phyloP scores from a whole-genome alignment of 768 basidiomycete species.

The Rhizopogon rudus region DNA sequence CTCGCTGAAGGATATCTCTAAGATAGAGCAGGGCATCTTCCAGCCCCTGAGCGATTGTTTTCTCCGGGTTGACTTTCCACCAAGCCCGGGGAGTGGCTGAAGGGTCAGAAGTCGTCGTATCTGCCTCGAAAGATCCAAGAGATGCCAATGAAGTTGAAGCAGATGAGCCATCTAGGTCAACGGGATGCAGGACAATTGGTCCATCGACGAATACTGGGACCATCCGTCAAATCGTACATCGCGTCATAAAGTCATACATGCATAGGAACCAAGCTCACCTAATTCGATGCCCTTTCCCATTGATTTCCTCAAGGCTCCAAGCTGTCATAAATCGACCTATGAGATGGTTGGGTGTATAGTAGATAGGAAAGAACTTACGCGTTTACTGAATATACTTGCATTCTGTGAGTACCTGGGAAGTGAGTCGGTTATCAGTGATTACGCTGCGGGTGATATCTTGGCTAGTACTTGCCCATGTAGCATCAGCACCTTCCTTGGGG shows the following conservation, averaged over 20 bases:
- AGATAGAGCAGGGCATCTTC: conserved; percentile 51
- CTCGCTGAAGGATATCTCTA: conserved; percentile 50
- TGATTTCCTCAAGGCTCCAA: conserved; percentile 70
- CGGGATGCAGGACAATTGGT: conserved; percentile 61
- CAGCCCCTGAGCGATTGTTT: conserved; percentile 49
- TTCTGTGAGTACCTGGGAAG: conserved; percentile 64
- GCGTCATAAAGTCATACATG: not conserved
- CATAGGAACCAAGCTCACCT: conserved; percentile 31
- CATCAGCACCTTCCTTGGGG: conserved; percentile 37
- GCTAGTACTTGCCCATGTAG: conserved; percentile 35
- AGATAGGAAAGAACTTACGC: conserved; percentile 37
- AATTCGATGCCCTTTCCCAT: conserved; percentile 62
- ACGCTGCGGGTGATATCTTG: not conserved
- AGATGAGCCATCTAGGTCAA: conserved; percentile 42
- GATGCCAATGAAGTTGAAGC: conserved; percentile 26
- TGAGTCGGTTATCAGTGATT: conserved; percentile 1
- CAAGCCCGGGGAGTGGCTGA: conserved; percentile 59
- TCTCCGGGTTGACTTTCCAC: conserved; percentile 58
- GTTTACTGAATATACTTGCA: conserved; percentile 63
- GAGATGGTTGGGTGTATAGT: not conserved
- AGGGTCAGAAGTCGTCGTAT: conserved; percentile 37
- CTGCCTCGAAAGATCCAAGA: conserved; percentile 36
- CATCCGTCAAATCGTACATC: not conserved
- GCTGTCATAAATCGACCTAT: conserved; percentile 30
- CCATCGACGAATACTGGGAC: conserved; percentile 68